Evolutionary conservation across 2,329 filamentous ascomycete genomes (phyloP), one percentile per base, ranked within the genome.

Genomic region (Cordyceps farinosa): DNA sequence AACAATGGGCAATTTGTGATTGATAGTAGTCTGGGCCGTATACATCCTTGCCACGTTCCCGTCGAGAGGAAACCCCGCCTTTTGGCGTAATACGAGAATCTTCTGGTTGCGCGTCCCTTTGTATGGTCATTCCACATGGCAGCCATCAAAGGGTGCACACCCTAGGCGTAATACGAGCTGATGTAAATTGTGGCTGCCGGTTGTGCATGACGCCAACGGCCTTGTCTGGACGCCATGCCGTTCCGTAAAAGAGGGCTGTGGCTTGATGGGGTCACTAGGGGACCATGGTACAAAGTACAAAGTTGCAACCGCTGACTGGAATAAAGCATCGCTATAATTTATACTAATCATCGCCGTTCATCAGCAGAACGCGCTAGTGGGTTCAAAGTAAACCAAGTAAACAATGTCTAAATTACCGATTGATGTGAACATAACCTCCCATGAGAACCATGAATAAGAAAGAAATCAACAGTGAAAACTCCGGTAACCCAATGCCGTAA

Each of bases 351-450:
- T 58, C 55, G 44, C 27, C 8, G 32, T 17, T 38, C 44, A n/a
- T 52, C 36, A 13, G 40, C 29, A 36, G 42, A 48, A 48, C n/a
- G 22, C 51, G 50, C 51, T 62, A 22, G 36, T 62, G 32, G 50
- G 40, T 38, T 45, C 30, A 54, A 47, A 54, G 5, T 30, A 47
- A 48, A 50, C 42, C 34, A 62, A 51, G 22, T 30, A 50, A 22
- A 34, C 54, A 42, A 50, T 62, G 60, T 64, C 62, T 59, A 64
- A 48, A 64, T 60, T 64, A 59, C 40, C 55, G 17, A 55, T 60
- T 48, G 48, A 58, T 64, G 48, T 47, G 9, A 47, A 64, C 55
- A 54, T 29, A 38, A 48, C 32, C 42, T 51, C 22, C 34, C 47
- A 52, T 61, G 48, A 51, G 38, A 53, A 45, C 58, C 36, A 61